phyloP scores from a whole-genome alignment of 441 rosid genomes.

The Biscutella laevigata region DNA sequence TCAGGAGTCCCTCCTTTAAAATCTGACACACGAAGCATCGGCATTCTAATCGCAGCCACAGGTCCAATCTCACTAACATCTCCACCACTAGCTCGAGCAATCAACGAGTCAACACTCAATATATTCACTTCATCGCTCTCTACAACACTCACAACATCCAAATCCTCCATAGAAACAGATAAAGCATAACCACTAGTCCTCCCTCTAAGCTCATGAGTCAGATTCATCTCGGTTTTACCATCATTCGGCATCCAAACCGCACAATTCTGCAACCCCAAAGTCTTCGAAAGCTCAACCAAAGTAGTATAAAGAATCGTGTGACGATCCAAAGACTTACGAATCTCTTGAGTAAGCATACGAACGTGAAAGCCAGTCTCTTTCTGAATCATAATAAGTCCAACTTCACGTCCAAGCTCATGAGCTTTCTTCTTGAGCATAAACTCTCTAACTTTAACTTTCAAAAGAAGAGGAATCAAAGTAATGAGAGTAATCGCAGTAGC shows the following conservation, averaged over 20 bases:
- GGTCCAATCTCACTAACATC: constrained; percentile 49
- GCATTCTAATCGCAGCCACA: constrained; percentile 91
- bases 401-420: constrained; percentile 83
- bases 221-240: constrained; percentile 49
- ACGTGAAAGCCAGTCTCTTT: constrained; percentile 78
- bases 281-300: constrained; percentile 83
- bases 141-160: constrained; percentile 57
- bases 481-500: constrained; percentile 89
- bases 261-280: constrained; percentile 72
- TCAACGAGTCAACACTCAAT: constrained; percentile 46
- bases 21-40: constrained; percentile 78
- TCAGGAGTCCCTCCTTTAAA: constrained; percentile 86
- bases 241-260: constrained; percentile 95
- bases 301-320: constrained; percentile 80
- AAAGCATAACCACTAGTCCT: constrained; percentile 24
- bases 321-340: constrained; percentile 80
- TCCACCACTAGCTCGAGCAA: constrained; percentile 57
- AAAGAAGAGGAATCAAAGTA: constrained; percentile 81
- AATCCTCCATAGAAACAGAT: constrained; percentile 53
- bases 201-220: constrained; percentile 58
- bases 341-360: constrained; percentile 94
- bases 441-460: constrained; percentile 88
- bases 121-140: constrained; percentile 55
- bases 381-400: constrained; percentile 81
- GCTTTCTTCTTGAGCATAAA: constrained; percentile 87